phyloP scores from a whole-genome alignment of 352 stramenopile species.

The Pseudoperonospora humuli region DNA sequence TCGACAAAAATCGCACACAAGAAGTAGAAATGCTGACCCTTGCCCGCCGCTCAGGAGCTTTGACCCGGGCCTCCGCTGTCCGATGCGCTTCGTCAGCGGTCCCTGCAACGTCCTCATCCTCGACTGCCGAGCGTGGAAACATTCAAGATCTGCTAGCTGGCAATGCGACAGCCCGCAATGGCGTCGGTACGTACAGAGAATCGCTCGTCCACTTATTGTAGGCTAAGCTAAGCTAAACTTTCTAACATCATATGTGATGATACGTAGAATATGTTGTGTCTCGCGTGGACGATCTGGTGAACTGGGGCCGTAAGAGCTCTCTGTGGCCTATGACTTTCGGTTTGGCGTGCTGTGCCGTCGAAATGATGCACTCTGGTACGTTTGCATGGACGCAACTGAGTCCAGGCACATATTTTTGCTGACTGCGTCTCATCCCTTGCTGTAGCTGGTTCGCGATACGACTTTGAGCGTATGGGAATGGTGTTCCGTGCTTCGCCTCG shows the following conservation, averaged over 20 bases:
- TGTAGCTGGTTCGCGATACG: slow-evolving; percentile 82
- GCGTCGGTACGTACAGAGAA: slow-evolving; percentile 43
- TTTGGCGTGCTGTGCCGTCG: slow-evolving; percentile 97
- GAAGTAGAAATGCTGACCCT: slow-evolving; percentile 47
- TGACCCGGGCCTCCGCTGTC: slow-evolving; percentile 14
- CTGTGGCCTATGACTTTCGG: slow-evolving; percentile 99
- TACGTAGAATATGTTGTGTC: slow-evolving; percentile 93
- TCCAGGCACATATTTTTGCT: too few species aligned
- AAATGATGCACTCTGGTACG: slow-evolving; percentile 96
- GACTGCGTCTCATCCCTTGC: not conserved
- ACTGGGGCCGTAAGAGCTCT: slow-evolving; percentile 95
- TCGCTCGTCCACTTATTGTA: not conserved
- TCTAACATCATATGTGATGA: not conserved
- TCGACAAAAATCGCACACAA: too few species aligned
- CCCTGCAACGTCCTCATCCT: slow-evolving; percentile 13
- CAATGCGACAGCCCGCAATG: slow-evolving; percentile 65
- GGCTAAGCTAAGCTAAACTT: not conserved
- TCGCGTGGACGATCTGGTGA: slow-evolving; percentile 97
- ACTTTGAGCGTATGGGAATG: slow-evolving; percentile 98
- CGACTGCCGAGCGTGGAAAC: slow-evolving; percentile 46
- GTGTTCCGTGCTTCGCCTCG: slow-evolving; percentile 93
- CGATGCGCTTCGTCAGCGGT: slow-evolving; percentile 23
- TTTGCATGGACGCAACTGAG: too few species aligned
- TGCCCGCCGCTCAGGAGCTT: slow-evolving; percentile 27
- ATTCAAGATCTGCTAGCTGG: slow-evolving; percentile 62